Percentiles rank a stretch among this genome's conserved stretches.
Evolutionary conservation across 1,284 basidiomycete species (phyloP).

Genomic region (Prillingera fragicola): DNA sequence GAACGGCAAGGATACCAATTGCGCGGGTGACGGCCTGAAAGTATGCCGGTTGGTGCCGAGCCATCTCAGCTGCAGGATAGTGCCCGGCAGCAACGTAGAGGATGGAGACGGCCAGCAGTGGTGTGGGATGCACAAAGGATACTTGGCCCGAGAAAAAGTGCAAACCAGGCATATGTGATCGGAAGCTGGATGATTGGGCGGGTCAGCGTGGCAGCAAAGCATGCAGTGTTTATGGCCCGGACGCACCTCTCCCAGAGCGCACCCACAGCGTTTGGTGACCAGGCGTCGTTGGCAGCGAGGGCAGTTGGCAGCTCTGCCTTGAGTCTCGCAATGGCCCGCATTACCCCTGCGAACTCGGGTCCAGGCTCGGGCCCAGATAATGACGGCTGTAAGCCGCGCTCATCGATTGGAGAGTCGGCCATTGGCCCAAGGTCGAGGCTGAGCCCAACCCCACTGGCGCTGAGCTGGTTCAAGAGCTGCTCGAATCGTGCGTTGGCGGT

Average conservation of each 20-base stretch:
- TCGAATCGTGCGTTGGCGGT: conserved; percentile 11
- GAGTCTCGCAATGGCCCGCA: conserved; percentile 10
- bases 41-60: conserved; percentile 15
- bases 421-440: conserved; percentile 9
- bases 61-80: conserved; percentile 14
- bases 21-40: conserved; percentile 16
- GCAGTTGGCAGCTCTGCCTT: conserved; percentile 14
- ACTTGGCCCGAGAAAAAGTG: conserved; percentile 23
- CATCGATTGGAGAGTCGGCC: background rate
- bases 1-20: conserved; percentile 13
- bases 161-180: conserved; percentile 21
- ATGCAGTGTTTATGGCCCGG: no score
- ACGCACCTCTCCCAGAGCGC: conserved; percentile 15
- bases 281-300: conserved; percentile 10
- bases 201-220: background rate
- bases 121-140: conserved; percentile 19
- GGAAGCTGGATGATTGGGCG: conserved; percentile 15
- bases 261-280: conserved; percentile 5
- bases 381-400: no score
- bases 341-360: conserved; percentile 10
- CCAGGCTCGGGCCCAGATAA: background rate
- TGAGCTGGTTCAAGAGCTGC: conserved; percentile 6
- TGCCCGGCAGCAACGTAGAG: conserved; percentile 20
- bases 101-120: conserved; percentile 19
- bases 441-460: background rate